These are phyloP conservation scores for Hydnum rufescens DNA, from an alignment of 768 basidiomycete species.

Conservation along the genomic window DNA sequence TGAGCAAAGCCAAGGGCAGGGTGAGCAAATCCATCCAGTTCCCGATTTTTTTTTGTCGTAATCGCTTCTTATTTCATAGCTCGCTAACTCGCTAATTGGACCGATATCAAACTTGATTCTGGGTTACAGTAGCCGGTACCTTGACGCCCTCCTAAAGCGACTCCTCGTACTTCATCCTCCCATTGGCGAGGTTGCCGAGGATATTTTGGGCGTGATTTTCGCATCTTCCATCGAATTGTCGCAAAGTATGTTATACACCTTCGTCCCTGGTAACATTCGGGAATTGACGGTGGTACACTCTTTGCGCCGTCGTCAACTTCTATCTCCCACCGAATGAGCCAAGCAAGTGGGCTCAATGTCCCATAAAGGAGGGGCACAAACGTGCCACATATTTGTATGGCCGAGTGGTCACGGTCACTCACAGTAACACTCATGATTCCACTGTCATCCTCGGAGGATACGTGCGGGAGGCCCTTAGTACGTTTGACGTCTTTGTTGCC, in stretches of 20 bases:
- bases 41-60: background rate
- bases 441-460: background rate
- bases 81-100: background rate
- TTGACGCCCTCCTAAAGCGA: background rate
- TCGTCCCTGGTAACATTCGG: background rate
- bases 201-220: background rate
- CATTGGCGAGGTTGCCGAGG: background rate
- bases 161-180: background rate
- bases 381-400: slow-evolving; percentile 20
- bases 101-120: background rate
- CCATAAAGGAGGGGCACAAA: slow-evolving; percentile 4
- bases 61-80: background rate
- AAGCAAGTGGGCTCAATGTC: slow-evolving; percentile 5
- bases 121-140: background rate
- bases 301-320: slow-evolving; percentile 1
- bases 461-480: slow-evolving; percentile 2
- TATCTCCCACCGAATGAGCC: background rate
- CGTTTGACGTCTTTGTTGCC: background rate
- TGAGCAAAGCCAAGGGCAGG: background rate
- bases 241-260: background rate
- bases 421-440: slow-evolving; percentile 20
- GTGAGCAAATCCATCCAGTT: background rate
- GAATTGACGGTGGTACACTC: background rate
- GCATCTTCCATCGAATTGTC: background rate
- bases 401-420: slow-evolving; percentile 14